Conservation (phyloP, 2,329 filamentous ascomycete genomes). For the Neopestalotiopsis rosae region DNA sequence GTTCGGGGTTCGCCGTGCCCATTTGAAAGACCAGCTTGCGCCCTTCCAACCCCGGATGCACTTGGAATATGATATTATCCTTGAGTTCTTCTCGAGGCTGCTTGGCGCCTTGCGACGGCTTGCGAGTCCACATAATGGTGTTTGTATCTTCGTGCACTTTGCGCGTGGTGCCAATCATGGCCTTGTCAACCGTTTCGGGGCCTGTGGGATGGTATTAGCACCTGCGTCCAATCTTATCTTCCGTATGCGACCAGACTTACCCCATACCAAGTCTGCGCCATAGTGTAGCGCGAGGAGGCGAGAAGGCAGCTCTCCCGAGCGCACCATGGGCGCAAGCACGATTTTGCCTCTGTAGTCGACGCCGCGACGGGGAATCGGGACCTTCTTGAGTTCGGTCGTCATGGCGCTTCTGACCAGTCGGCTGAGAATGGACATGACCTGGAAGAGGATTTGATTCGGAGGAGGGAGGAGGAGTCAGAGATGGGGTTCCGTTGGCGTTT, state of each 20-base stretch:
- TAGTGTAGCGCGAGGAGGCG: conserved; percentile 90
- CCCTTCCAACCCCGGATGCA: conserved; percentile 79
- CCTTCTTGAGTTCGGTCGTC: conserved; percentile 65
- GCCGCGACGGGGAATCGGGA: conserved; percentile 85
- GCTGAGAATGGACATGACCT: conserved; percentile 20
- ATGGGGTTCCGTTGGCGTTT: not conserved
- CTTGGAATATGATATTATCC: conserved; percentile 80
- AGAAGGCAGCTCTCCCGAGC: conserved; percentile 93
- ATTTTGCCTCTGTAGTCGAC: conserved; percentile 94
- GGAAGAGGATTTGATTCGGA: conserved; percentile 18
- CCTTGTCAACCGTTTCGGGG: conserved; percentile 91
- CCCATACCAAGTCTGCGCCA: conserved; percentile 96
- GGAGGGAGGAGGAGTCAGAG: not conserved
- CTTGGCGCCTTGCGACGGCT: conserved; percentile 72
- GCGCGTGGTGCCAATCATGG: conserved; percentile 86
- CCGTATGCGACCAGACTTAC: conserved; percentile 47
- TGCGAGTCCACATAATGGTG: conserved; percentile 84
- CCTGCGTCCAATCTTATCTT: not conserved
- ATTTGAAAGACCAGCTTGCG: conserved; percentile 87
- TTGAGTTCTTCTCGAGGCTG: conserved; percentile 57
- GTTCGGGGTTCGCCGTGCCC: conserved; percentile 81
- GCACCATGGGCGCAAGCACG: conserved; percentile 96
- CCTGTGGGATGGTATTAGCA: conserved; percentile 51
- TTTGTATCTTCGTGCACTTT: conserved; percentile 76
- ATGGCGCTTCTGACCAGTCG: conserved; percentile 55